These are phyloP conservation scores for Rhodotorula graminis DNA, from an alignment of 768 basidiomycete species.

Conservation along the genomic window DNA sequence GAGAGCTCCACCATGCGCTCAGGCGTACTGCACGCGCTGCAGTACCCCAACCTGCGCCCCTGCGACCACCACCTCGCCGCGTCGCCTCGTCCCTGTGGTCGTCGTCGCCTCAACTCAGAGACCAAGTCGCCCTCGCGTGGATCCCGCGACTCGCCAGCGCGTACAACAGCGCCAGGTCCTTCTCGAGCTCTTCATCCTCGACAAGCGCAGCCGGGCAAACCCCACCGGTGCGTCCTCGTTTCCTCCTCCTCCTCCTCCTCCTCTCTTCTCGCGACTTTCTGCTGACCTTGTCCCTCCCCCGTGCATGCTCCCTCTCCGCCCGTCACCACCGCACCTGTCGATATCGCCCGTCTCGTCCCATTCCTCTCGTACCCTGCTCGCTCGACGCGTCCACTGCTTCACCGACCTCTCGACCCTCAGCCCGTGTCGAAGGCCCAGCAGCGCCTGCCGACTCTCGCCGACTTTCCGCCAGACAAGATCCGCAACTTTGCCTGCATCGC, in stretches of 20 bases:
- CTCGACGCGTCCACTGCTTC: neutral
- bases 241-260: neutral
- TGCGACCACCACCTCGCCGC: neutral
- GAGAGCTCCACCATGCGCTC: neutral
- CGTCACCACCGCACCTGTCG: too few species aligned
- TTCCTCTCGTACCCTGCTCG: neutral
- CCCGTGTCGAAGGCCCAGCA: neutral
- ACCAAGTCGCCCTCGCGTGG: neutral
- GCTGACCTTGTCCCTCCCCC: neutral
- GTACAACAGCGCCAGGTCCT: too few species aligned
- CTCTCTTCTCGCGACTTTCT: too few species aligned
- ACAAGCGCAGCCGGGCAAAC: neutral
- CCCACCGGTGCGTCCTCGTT: too few species aligned
- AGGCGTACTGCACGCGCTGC: neutral
- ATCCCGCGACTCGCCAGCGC: neutral
- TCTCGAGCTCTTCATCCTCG: neutral
- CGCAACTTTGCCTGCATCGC: constrained; percentile 38
- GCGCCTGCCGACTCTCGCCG: neutral
- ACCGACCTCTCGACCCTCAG: neutral
- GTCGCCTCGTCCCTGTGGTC: neutral
- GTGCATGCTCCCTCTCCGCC: neutral
- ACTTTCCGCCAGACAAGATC: constrained; percentile 45
- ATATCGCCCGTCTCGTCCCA: too few species aligned
- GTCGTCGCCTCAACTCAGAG: neutral
- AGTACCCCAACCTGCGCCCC: neutral